phyloP scores from a whole-genome alignment of 148 eudicot species.

The Vaccinium vitisidaea region DNA sequence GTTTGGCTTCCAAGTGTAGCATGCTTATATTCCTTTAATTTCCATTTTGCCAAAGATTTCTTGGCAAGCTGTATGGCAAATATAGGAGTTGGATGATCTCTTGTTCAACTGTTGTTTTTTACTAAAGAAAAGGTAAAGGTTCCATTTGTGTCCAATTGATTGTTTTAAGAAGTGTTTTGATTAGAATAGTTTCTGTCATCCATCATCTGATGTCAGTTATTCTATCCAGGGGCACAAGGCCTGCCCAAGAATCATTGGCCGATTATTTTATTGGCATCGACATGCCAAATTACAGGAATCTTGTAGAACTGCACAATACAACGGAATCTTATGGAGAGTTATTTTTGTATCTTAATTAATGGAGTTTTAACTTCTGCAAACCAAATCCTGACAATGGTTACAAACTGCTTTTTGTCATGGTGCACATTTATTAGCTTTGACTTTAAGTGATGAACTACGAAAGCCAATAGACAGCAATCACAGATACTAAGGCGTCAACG shows the following conservation, averaged over 20 bases:
- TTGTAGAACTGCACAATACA: neutral
- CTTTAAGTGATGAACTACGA: neutral
- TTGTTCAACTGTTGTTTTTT: neutral
- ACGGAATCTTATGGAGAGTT: neutral
- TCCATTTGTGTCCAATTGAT: neutral
- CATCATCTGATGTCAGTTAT: neutral
- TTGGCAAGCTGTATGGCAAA: neutral
- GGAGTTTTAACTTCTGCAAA: neutral
- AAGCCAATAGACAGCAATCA: neutral
- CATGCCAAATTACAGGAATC: constrained; percentile 5
- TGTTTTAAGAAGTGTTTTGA: neutral
- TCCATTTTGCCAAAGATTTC: neutral
- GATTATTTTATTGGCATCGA: constrained; percentile 1
- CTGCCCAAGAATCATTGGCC: neutral
- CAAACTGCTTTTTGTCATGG: neutral
- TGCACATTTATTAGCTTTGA: neutral
- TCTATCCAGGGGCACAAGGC: neutral
- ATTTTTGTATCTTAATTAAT: neutral
- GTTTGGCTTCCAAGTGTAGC: neutral
- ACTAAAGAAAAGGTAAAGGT: neutral
- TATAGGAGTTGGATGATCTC: neutral
- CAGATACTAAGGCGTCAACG: neutral
- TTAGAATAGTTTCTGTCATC: neutral
- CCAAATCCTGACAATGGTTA: constrained; percentile 5
- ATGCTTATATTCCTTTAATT: neutral